Conservation (phyloP, 2,329 filamentous ascomycete species). For the Fusarium tricinctum region DNA sequence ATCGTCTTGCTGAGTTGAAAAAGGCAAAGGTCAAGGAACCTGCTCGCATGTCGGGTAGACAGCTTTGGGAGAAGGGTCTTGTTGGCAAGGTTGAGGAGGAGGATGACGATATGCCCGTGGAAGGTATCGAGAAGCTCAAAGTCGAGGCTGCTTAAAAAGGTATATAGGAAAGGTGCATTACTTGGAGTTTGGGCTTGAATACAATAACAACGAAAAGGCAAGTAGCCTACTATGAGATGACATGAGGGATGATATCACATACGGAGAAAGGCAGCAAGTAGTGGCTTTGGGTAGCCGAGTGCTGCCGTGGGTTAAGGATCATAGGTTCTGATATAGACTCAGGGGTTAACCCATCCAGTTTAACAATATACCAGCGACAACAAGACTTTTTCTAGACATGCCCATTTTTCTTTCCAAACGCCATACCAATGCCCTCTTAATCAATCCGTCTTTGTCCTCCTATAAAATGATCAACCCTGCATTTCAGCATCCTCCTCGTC, state of each 20-base stretch:
- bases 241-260: conserved; percentile 24
- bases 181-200: conserved; percentile 48
- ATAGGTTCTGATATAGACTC: conserved; percentile 43
- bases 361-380: conserved; percentile 41
- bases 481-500: conserved; percentile 70
- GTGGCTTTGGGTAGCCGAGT: background rate
- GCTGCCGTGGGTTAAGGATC: conserved; percentile 15
- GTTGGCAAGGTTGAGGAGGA: conserved; percentile 75
- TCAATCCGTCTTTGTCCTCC: conserved; percentile 33
- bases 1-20: conserved; percentile 85
- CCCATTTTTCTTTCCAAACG: conserved; percentile 47
- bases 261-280: conserved; percentile 1
- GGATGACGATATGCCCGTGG: conserved; percentile 74
- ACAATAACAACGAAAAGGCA: conserved; percentile 35
- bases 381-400: conserved; percentile 41
- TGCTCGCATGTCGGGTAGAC: conserved; percentile 77
- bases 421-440: conserved; percentile 43
- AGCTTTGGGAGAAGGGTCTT: conserved; percentile 83
- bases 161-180: conserved; percentile 37
- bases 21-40: conserved; percentile 82
- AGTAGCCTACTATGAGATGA: conserved; percentile 24
- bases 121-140: conserved; percentile 78
- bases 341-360: conserved; percentile 33
- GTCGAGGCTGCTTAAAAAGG: conserved; percentile 65
- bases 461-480: conserved; percentile 56